Base-by-base conservation (phyloP, 305 asterid species). In the Caryopteris hybrid region DNA sequence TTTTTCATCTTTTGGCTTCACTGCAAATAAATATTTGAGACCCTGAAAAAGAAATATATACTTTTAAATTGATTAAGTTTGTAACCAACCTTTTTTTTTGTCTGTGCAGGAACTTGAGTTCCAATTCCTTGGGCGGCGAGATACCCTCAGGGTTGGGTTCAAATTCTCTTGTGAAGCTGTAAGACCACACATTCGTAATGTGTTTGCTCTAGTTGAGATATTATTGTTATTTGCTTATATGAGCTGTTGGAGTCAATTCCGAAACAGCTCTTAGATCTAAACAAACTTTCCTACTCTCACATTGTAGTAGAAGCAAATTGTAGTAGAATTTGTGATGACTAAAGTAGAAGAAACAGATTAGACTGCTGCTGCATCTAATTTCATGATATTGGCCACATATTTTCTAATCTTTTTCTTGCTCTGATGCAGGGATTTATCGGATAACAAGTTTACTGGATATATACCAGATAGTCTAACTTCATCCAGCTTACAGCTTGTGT, bases 131-230 rank as follows among this genome's bases (percentile, higher is more conserved):
- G 78, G 91, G 85, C 23, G 95, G 98, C 58, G 74, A 67, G 73
- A 68, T 94, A 36, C 99, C 99, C 16, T 68, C 81, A 59, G 96
- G 87, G 17, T 64, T 91, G 85, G 88, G 93, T 42, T 87, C 86
- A 73, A 86, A 86, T 68, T 91, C 99, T 73, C 99, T 94, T 16
- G 91, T 88, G 76, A 94, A 94, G 83, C 85, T 94, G 99, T 94
- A 88, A 88, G 99, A 73, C 73, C 22, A 60, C 66, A 20, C 57
- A 16, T 61, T 27, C 61, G 18, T 63, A 10, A 33, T 13, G 17
- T 21, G 1, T 50, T 36, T 43, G 20, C 12, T 60, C 4, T 41
- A 13, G 38, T n/a, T 22, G 36, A 25, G 6, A 23, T 22, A 46
- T 66, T 56, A 18, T 10, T 8, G 21, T 46, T 43, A 11, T 57